Conservation (phyloP, 2,329 filamentous ascomycete genomes). For the Sphaceloma murrayae region DNA sequence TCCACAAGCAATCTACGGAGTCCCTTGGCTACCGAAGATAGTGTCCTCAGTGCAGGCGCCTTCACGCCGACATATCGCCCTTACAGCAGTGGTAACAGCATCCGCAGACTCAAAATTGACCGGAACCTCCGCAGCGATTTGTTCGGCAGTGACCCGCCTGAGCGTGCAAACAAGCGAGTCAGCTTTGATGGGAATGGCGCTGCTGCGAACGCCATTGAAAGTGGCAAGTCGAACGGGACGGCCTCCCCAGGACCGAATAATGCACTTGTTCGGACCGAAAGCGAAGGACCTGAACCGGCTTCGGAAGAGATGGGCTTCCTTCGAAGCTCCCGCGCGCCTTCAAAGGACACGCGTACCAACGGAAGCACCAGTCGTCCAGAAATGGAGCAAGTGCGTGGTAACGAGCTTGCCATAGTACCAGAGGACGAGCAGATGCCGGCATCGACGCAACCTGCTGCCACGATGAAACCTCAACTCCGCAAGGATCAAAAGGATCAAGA, state of each 20-base stretch:
- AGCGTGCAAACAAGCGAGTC: conserved; percentile 63
- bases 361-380: conserved; percentile 45
- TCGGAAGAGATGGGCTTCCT: conserved; percentile 52
- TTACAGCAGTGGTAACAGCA: conserved; percentile 54
- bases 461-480: conserved; percentile 15
- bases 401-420: conserved; percentile 68
- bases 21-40: conserved; percentile 72
- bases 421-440: conserved; percentile 49
- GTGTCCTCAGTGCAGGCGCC: conserved; percentile 74
- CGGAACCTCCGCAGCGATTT: conserved; percentile 66
- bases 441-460: conserved; percentile 10
- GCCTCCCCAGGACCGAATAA: conserved; percentile 34
- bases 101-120: conserved; percentile 91
- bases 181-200: conserved; percentile 65
- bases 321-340: conserved; percentile 39
- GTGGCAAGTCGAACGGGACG: conserved; percentile 27
- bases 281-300: conserved; percentile 41
- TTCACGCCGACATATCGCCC: conserved; percentile 54
- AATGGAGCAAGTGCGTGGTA: conserved; percentile 58
- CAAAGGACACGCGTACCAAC: conserved; percentile 29
- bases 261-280: conserved; percentile 45
- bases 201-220: conserved; percentile 22
- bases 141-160: conserved; percentile 39
- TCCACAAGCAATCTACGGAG: conserved; percentile 79
- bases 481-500: conserved; percentile 37